Base-by-base conservation (phyloP, 441 rosid species). In the Brassica balearica region DNA sequence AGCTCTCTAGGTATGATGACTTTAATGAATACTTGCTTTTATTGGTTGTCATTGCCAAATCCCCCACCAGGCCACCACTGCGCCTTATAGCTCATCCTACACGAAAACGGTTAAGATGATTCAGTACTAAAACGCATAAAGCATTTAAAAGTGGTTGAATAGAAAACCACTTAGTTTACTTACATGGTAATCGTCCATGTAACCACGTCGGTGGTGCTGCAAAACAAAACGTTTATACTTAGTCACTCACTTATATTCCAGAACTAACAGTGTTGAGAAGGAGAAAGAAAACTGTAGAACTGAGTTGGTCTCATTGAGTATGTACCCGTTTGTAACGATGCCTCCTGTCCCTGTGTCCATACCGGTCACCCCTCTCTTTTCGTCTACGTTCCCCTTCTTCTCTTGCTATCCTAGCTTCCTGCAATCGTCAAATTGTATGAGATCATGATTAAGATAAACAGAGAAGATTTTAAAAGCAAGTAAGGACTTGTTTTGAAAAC, bases 311-410 rank as follows among this genome's bases (percentile, higher is more conserved):
- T 60, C 66, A 64, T 46, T 11, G 46, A 67, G 51, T 62, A 55
- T 69, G 15, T 86, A 89, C 91, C 60, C 88, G 84, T 84, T 86
- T 86, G 23, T 72, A 85, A 56, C 81, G 87, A 46, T 79, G 69
- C 73, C 83, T 82, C 84, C 85, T 80, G 75, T 85, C 87, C 82
- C 85, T 80, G 74, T 85, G 85, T 74, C 79, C 82, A 77, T 85
- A 66, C 8, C 79, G 85, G 8, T 69, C 76, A 41, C 81, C 88
- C 75, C 89, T 87, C 72, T 85, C 87, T 70, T 81, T 84, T 69
- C 78, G 67, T 79, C 94, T 88, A 77, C 84, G 93, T 75, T 94
- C 96, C 12, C 97, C 94, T 64, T 92, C 96, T 79, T 92, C 91
- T 77, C 86, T 82, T 6, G 96, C 92, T 84, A 79, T 84, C 72